Percentiles rank a stretch among this genome's conserved stretches.
Conservation (phyloP, 2,329 filamentous ascomycete genomes). For the Talaromyces piceae region DNA sequence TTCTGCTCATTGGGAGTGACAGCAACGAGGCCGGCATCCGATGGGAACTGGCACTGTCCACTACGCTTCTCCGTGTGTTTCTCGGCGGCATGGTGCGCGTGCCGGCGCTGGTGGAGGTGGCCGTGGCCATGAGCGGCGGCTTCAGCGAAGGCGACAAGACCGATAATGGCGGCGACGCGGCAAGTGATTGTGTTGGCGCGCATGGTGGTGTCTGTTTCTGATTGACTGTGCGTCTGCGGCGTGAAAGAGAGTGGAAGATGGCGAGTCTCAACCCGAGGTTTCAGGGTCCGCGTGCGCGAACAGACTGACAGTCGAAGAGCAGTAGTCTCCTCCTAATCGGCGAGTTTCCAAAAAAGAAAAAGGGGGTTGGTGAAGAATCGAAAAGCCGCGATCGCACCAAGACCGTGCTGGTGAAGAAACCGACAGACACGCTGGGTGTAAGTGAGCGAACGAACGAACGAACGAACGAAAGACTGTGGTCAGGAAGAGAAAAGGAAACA, state of each 20-base stretch:
- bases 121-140: slow-evolving; percentile 27
- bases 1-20: slow-evolving; percentile 60
- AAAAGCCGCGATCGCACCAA: not conserved
- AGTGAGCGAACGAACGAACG: too few relatives aligned
- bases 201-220: slow-evolving; percentile 17
- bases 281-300: not conserved
- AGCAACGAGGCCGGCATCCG: slow-evolving; percentile 57
- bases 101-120: slow-evolving; percentile 22
- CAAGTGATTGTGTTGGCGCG: slow-evolving; percentile 27
- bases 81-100: slow-evolving; percentile 8
- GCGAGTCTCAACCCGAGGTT: not conserved
- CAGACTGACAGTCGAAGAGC: slow-evolving; percentile 1
- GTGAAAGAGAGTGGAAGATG: not conserved
- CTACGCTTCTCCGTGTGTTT: slow-evolving; percentile 41
- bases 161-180: slow-evolving; percentile 27
- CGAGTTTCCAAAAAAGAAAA: slow-evolving; percentile 7
- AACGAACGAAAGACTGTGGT: slow-evolving; percentile 23
- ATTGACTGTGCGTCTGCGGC: not conserved
- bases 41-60: slow-evolving; percentile 57
- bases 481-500: slow-evolving; percentile 14
- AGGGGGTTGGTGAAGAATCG: slow-evolving; percentile 2
- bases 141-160: slow-evolving; percentile 30
- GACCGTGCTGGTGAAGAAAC: slow-evolving; percentile 1
- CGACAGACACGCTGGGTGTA: slow-evolving; percentile 10
- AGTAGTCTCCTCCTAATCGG: not conserved